These are phyloP conservation scores for Aquilaria malaccensis DNA, from an alignment of 345 rosid genomes.

Conservation along the genomic window DNA sequence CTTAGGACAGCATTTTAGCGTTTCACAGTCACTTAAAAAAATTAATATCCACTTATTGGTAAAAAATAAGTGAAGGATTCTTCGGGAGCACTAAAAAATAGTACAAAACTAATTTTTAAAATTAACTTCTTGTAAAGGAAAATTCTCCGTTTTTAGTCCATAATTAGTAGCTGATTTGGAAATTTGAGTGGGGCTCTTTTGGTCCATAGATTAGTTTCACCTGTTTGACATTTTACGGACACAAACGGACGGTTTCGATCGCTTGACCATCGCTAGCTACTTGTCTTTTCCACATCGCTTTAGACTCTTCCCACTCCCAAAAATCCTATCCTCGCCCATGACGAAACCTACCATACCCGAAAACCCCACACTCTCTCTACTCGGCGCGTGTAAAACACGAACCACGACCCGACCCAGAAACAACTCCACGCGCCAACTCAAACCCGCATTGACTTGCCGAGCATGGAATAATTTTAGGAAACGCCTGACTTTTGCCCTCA, in stretches of 20 bases:
- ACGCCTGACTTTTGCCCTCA: constrained; percentile 26
- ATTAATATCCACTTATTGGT: too few relatives aligned
- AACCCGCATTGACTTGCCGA: background rate
- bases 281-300: background rate
- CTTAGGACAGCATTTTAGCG: too few relatives aligned
- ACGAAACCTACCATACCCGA: background rate
- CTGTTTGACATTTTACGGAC: too few relatives aligned
- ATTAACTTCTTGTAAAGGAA: too few relatives aligned
- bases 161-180: too few relatives aligned
- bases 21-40: too few relatives aligned
- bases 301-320: background rate
- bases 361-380: background rate
- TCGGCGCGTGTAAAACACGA: background rate
- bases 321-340: background rate
- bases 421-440: background rate
- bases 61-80: too few relatives aligned
- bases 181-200: too few relatives aligned
- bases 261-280: constrained; percentile 1
- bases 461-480: background rate
- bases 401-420: background rate
- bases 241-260: constrained; percentile 4
- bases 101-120: too few relatives aligned
- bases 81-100: too few relatives aligned
- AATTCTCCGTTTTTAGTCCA: too few relatives aligned
- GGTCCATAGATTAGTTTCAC: too few relatives aligned